A percentile compares a stretch with the other conserved stretches of the same genome.
Conservation (phyloP, 352 stramenopile genomes). For the Globisporangium parvum region DNA sequence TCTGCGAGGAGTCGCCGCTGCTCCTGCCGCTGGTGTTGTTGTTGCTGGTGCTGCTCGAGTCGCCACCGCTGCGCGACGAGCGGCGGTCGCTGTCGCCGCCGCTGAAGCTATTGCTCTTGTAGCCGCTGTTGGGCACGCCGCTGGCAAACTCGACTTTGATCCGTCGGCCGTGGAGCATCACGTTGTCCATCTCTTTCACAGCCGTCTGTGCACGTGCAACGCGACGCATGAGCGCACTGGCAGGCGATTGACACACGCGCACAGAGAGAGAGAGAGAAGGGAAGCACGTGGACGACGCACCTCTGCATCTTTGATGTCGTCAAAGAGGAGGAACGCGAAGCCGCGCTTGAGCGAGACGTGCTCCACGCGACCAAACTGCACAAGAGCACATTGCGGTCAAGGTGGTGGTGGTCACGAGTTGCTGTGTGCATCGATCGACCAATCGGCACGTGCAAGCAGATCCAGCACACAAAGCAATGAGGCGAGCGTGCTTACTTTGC, state of each 20-base stretch:
- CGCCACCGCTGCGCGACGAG: not conserved
- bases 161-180: conserved; percentile 33
- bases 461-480: not conserved
- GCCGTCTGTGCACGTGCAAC: conserved; percentile 13
- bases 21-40: conserved; percentile 11
- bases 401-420: not conserved
- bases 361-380: conserved; percentile 42
- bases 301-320: conserved; percentile 37
- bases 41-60: not conserved
- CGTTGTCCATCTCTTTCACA: conserved; percentile 43
- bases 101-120: conserved; percentile 2
- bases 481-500: conserved; percentile 18
- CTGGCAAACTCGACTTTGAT: conserved; percentile 41
- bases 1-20: conserved; percentile 12
- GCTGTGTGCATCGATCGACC: not conserved
- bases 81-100: not conserved
- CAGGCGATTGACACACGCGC: not conserved
- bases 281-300: conserved; percentile 8
- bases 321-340: conserved; percentile 52
- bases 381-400: not conserved
- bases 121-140: not conserved
- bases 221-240: not conserved
- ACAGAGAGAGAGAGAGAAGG: not conserved
- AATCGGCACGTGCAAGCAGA: conserved; percentile 1
- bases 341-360: conserved; percentile 50